These are phyloP conservation scores for Globisporangium cystogenes DNA, from an alignment of 352 stramenopile genomes.

Conservation along the genomic window DNA sequence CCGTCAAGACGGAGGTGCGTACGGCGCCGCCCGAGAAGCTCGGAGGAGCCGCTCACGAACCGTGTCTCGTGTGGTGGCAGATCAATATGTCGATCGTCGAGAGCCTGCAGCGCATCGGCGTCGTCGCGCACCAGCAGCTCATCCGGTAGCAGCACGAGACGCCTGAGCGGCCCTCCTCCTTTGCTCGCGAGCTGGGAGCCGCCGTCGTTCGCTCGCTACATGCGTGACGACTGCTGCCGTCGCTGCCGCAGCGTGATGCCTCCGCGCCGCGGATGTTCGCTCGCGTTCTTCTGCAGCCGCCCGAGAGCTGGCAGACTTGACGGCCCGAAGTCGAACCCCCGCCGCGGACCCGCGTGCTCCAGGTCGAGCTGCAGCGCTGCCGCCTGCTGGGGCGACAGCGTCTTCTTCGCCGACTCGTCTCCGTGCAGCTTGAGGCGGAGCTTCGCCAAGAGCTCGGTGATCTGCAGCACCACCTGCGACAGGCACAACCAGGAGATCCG, in stretches of 20 bases:
- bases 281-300: conserved; percentile 4
- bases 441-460: conserved; percentile 48
- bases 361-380: neutral
- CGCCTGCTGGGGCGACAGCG: neutral
- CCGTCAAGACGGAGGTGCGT: conserved; percentile 54
- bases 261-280: conserved; percentile 6
- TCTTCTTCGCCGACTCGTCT: conserved; percentile 5
- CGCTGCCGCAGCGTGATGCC: conserved; percentile 10
- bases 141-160: conserved; percentile 7
- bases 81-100: conserved; percentile 66
- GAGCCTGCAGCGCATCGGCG: conserved; percentile 35
- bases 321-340: neutral
- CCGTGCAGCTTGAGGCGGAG: conserved; percentile 27
- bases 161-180: neutral
- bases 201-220: conserved; percentile 1
- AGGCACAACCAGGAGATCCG: neutral
- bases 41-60: too few species aligned
- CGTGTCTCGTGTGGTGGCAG: too few species aligned
- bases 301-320: conserved; percentile 11
- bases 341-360: neutral
- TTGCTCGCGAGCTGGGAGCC: too few species aligned
- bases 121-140: conserved; percentile 18
- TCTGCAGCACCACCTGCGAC: conserved; percentile 44
- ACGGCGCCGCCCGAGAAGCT: too few species aligned
- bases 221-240: conserved; percentile 10